phyloP scores from a whole-genome alignment of 495 filamentous ascomycete genomes.

The Rhypophila decipiens region DNA sequence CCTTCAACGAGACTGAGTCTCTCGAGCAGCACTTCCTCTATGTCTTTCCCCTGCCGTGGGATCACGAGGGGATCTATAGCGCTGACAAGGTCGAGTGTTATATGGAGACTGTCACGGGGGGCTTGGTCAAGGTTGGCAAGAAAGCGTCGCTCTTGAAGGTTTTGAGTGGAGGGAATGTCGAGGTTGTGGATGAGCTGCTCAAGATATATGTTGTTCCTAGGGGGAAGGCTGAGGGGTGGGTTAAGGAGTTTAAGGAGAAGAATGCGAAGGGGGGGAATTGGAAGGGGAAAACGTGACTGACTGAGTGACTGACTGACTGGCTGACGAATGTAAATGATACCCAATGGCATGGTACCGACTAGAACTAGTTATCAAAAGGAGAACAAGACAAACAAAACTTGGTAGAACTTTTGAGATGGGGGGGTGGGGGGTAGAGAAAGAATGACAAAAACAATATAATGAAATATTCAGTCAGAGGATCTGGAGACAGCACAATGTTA shows the following conservation, averaged over 20 bases:
- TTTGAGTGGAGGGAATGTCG: constrained; percentile 68
- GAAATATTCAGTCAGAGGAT: no score
- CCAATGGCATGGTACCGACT: no score
- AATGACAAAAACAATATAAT: no score
- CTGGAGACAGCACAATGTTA: no score
- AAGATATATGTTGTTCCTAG: constrained; percentile 74
- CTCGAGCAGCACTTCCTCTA: constrained; percentile 70
- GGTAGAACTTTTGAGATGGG: no score
- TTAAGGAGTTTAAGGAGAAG: constrained; percentile 73
- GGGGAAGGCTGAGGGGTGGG: constrained; percentile 59
- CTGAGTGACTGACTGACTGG: no score
- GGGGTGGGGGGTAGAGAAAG: no score
- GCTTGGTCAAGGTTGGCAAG: constrained; percentile 84
- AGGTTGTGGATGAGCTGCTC: constrained; percentile 81
- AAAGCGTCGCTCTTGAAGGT: constrained; percentile 70
- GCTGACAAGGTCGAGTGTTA: constrained; percentile 71
- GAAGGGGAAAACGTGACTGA: constrained; percentile 5
- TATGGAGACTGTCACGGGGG: constrained; percentile 74
- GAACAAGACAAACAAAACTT: no score
- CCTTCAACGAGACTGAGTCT: constrained; percentile 64
- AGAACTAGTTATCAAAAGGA: no score
- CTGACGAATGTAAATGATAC: no score
- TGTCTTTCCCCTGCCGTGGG: constrained; percentile 82
- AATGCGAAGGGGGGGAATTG: constrained; percentile 34
- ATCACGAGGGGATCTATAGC: constrained; percentile 60